Base-by-base conservation (phyloP, 2,329 filamentous ascomycete species). In the Aspergillus uvarum region DNA sequence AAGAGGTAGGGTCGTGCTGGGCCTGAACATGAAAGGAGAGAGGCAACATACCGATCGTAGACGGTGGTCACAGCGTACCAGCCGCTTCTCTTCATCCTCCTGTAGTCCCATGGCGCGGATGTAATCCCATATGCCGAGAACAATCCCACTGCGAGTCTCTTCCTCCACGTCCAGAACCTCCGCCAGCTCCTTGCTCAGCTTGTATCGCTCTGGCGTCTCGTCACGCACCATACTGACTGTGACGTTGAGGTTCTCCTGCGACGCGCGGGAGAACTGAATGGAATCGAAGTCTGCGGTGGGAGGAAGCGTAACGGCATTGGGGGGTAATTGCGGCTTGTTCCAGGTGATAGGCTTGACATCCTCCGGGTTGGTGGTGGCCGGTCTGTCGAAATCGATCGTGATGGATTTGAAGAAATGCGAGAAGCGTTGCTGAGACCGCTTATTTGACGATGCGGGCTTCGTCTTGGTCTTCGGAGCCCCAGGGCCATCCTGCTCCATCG, bases 71-170 rank as follows among this genome's bases (percentile, higher is more conserved):
- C 95, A 98, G 44, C 91, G 89, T 68, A 99, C 94, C 62, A 90
- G 90, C 63, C 95, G 86, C 80, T 95, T 95, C 74, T 99, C 95
- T 61, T 98, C 94, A 65, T 96, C 93, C 73, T 97, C 94, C 74
- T 96, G 92, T 51, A 99, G 81, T 19, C 89, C 88, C 81, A 91
- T 90, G 21, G 90, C 83, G 67, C 91, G 89, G 66, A 96, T 90
- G 70, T 99, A 99, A 73, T 97, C 93, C 92, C 93, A 99, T 32
- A 99, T 85, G 14, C 90, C 93, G 82, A 96, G 91, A 29, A 96
- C 87, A 6, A 93, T 89, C 63, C 95, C 92, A 44, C 92, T 89
- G 31, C 92, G 88, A 29, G 95, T 94, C 54, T 92, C 94, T 75
- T 96, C 92, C 52, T 87, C 83, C 70, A 91, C 90, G 70, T 97